Evolutionary conservation across 129 eudicot genomes (phyloP).

Genomic region (Deinandra increscens): DNA sequence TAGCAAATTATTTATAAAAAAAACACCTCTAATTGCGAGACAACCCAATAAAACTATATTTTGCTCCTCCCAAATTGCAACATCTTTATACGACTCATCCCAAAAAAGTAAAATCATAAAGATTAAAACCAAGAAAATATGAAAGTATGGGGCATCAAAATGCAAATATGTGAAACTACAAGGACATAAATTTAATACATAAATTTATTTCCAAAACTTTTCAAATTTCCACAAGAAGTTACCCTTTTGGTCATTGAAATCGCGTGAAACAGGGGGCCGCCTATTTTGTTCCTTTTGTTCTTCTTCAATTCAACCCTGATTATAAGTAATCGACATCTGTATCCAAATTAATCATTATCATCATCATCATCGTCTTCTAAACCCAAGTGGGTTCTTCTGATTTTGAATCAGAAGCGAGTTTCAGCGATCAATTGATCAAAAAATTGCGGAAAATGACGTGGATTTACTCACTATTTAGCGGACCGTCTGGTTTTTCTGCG

Average conservation of each 20-base stretch:
- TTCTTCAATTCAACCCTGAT: constrained; percentile 6
- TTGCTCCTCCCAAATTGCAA: not conserved
- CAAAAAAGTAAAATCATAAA: not conserved
- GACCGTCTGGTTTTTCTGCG: constrained; percentile 40
- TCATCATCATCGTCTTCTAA: constrained; percentile 4
- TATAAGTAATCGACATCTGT: not conserved
- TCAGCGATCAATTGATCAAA: constrained; percentile 7
- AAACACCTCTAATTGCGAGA: no score
- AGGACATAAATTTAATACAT: not conserved
- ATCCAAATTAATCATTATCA: not conserved
- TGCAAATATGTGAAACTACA: not conserved
- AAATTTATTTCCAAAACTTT: constrained; percentile 5
- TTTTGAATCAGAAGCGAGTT: constrained; percentile 8
- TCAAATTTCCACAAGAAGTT: not conserved
- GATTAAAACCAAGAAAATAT: not conserved
- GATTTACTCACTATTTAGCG: constrained; percentile 46
- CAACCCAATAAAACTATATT: not conserved
- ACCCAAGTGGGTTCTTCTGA: not conserved
- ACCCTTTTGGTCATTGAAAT: constrained; percentile 4
- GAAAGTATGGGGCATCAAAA: not conserved
- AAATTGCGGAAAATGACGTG: constrained; percentile 50
- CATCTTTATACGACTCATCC: not conserved
- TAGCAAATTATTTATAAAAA: no score
- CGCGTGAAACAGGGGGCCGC: constrained; percentile 20
- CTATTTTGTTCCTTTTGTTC: constrained; percentile 5